phyloP scores from a whole-genome alignment of 768 basidiomycete species.

The Porpolomopsis calyptriformis region DNA sequence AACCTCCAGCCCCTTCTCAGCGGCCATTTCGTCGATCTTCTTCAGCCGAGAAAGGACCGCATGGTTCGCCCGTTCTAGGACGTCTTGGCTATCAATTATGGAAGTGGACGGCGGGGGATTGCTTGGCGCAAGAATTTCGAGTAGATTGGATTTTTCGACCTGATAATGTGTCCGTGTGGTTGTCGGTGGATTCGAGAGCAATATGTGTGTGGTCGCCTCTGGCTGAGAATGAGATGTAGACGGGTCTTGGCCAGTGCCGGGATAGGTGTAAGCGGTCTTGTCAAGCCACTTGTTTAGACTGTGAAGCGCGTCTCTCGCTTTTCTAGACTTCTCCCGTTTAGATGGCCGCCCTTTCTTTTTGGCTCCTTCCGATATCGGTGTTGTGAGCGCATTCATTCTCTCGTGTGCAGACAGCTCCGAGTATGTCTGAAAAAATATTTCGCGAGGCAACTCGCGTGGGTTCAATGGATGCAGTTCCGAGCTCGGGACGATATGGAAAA shows the following conservation, averaged over 20 bases:
- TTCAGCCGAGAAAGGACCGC: conserved; percentile 43
- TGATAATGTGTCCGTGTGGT: conserved; percentile 32
- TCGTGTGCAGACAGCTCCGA: not conserved
- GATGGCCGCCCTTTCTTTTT: conserved; percentile 58
- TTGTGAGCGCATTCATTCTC: not conserved
- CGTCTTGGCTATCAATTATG: conserved; percentile 16
- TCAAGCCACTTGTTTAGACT: conserved; percentile 42
- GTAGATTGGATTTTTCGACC: conserved; percentile 30
- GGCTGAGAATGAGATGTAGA: not conserved
- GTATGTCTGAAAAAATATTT: conserved; percentile 41
- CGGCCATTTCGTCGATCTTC: conserved; percentile 38
- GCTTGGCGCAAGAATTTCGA: conserved; percentile 24
- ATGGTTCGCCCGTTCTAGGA: conserved; percentile 36
- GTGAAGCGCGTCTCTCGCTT: conserved; percentile 38
- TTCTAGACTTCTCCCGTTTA: conserved; percentile 47
- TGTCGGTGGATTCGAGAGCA: conserved; percentile 23
- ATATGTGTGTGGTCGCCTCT: conserved; percentile 22
- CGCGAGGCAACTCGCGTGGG: conserved; percentile 60
- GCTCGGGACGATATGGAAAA: conserved; percentile 53
- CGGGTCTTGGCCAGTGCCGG: not conserved
- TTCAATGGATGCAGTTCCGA: conserved; percentile 40
- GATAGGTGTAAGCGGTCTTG: conserved; percentile 15
- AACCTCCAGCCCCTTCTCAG: conserved; percentile 23
- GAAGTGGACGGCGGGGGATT: conserved; percentile 9
- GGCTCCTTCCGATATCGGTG: conserved; percentile 11